These are phyloP conservation scores for Fusarium tanahbumbuense DNA, from an alignment of 2,329 filamentous ascomycete genomes.

Conservation along the genomic window DNA sequence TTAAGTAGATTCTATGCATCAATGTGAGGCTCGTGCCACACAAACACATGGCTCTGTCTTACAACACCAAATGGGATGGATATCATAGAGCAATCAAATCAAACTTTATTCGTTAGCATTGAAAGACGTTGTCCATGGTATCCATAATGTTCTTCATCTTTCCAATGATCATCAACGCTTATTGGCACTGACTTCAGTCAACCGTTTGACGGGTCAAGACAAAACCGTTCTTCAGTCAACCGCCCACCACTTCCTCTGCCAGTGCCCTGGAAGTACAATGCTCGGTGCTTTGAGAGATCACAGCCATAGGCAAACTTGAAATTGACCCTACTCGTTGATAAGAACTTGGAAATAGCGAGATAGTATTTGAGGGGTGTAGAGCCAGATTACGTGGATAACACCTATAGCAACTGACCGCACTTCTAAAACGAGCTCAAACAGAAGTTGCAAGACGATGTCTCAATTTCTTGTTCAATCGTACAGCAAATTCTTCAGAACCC, in stretches of 20 bases:
- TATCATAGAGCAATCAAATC: not conserved
- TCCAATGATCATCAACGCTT: not conserved
- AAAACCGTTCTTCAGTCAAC: not conserved
- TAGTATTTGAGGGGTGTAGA: too few species aligned
- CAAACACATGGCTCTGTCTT: slow-evolving; percentile 19
- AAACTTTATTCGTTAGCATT: not conserved
- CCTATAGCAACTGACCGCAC: not conserved
- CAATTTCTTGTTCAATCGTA: not conserved
- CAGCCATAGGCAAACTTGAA: not conserved
- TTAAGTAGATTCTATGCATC: slow-evolving; percentile 10
- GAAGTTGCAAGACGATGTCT: not conserved
- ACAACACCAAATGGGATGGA: not conserved
- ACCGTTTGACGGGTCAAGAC: not conserved
- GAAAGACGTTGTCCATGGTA: not conserved
- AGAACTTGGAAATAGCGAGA: not conserved
- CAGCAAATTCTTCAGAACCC: not conserved
- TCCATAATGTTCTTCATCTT: not conserved
- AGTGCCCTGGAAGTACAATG: not conserved
- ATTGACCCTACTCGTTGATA: not conserved
- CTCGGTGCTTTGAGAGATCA: not conserved
- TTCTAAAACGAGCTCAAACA: not conserved
- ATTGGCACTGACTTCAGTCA: not conserved
- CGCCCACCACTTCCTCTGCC: not conserved
- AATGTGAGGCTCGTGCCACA: slow-evolving; percentile 29
- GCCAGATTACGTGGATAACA: not conserved